Percentiles rank a stretch among this genome's conserved stretches.
phyloP scores from a whole-genome alignment of 176 grass and related monocot species.

The Avena sativa region DNA sequence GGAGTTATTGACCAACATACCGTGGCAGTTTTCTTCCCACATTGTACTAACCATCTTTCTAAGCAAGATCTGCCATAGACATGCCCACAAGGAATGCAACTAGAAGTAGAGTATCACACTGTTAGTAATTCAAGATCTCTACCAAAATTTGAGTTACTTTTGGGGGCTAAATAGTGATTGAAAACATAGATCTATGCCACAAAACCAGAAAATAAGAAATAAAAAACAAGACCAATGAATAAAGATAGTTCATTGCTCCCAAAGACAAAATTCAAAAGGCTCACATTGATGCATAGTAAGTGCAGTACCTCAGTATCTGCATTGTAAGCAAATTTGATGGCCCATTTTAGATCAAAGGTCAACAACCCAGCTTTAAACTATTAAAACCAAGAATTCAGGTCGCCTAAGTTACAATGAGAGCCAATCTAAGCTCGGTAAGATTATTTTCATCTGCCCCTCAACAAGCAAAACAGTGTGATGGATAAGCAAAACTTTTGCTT shows the following conservation, averaged over 20 bases:
- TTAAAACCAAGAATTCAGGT: background rate
- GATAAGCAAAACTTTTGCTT: background rate
- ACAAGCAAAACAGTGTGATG: background rate
- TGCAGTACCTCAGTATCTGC: background rate
- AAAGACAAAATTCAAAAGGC: background rate
- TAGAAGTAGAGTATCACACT: slow-evolving; percentile 39
- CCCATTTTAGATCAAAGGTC: slow-evolving; percentile 1
- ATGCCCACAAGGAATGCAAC: slow-evolving; percentile 98
- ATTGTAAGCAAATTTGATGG: background rate
- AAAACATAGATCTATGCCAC: slow-evolving; percentile 16
- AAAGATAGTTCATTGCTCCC: background rate
- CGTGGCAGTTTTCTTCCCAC: slow-evolving; percentile 70
- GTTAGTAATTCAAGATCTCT: slow-evolving; percentile 40
- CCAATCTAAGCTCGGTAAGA: background rate
- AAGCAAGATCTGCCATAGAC: slow-evolving; percentile 92
- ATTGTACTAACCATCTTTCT: slow-evolving; percentile 75
- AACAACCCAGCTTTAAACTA: background rate
- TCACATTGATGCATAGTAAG: background rate
- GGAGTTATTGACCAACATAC: slow-evolving; percentile 51
- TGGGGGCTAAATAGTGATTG: background rate
- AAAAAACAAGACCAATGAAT: background rate
- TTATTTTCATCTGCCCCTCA: background rate
- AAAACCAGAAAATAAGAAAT: slow-evolving; percentile 11
- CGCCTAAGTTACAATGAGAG: background rate
- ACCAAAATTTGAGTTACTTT: slow-evolving; percentile 12